These are phyloP conservation scores for Curvularia spicifera DNA, from an alignment of 2,329 filamentous ascomycete species.

Conservation along the genomic window DNA sequence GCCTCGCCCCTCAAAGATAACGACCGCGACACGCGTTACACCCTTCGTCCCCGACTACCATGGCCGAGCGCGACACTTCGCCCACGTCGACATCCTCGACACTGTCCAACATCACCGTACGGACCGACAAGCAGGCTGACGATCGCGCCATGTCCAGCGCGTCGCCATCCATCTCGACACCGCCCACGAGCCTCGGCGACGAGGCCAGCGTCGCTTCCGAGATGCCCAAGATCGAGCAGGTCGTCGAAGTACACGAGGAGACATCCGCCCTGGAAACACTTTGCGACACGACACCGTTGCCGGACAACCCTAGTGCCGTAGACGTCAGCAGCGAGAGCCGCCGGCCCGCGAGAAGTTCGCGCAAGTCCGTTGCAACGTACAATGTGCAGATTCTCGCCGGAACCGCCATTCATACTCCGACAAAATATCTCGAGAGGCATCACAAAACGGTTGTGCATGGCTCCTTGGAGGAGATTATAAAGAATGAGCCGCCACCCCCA, in stretches of 20 bases:
- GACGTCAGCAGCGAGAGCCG: conserved; percentile 32
- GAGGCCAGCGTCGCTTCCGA: conserved; percentile 61
- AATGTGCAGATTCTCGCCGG: conserved; percentile 69
- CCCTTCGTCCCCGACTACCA: conserved; percentile 28
- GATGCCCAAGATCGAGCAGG: conserved; percentile 39
- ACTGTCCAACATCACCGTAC: conserved; percentile 52
- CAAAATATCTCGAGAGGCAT: conserved; percentile 49
- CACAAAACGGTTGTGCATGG: conserved; percentile 48
- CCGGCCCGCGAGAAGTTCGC: conserved; percentile 57
- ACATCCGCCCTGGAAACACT: conserved; percentile 20
- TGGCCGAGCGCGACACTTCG: conserved; percentile 43
- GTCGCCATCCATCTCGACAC: conserved; percentile 65
- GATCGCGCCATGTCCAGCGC: conserved; percentile 57
- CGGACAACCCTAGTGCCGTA: conserved; percentile 25
- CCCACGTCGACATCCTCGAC: conserved; percentile 52
- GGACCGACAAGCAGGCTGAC: conserved; percentile 37
- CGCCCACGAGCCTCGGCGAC: conserved; percentile 71
- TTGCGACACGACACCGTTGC: conserved; percentile 27
- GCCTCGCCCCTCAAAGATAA: conserved; percentile 35
- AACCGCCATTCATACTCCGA: conserved; percentile 65
- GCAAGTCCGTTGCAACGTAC: conserved; percentile 67
- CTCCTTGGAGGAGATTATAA: conserved; percentile 27
- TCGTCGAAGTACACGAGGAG: conserved; percentile 33
- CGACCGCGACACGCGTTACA: conserved; percentile 29
- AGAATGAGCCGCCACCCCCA: conserved; percentile 21